These are phyloP conservation scores for Auriculariales sp. DNA, from an alignment of 768 basidiomycete genomes.

Conservation along the genomic window DNA sequence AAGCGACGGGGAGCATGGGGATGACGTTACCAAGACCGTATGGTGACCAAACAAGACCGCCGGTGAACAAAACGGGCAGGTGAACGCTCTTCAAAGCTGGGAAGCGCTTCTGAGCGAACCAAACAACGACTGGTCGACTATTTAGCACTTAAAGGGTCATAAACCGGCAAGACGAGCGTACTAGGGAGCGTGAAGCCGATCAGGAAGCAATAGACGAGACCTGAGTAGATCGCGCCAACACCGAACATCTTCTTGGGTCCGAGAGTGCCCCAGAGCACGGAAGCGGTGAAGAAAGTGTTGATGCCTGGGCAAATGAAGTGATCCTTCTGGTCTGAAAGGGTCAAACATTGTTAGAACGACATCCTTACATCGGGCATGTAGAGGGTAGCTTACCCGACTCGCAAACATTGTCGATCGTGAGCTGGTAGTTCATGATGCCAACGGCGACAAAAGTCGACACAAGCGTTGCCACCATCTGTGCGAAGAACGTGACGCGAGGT, in stretches of 20 bases:
- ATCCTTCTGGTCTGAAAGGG: conserved; percentile 9
- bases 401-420: conserved; percentile 18
- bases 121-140: neutral
- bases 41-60: conserved; percentile 2
- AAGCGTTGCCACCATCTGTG: conserved; percentile 20
- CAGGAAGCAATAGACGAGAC: conserved; percentile 17
- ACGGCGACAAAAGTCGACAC: conserved; percentile 17
- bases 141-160: too few relatives aligned
- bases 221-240: conserved; percentile 7
- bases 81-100: neutral
- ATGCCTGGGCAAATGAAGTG: conserved; percentile 16
- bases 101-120: neutral
- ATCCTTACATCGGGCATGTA: neutral
- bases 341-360: neutral
- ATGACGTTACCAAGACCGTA: neutral
- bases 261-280: conserved; percentile 19
- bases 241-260: conserved; percentile 11
- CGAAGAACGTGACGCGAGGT: conserved; percentile 15
- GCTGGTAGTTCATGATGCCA: conserved; percentile 16
- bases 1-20: conserved; percentile 1
- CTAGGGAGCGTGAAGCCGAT: conserved; percentile 18
- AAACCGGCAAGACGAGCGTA: conserved; percentile 12
- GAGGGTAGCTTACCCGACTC: conserved; percentile 13
- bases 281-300: conserved; percentile 21
- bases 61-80: conserved; percentile 2